A percentile compares a stretch with the other conserved stretches of the same genome.
Evolutionary conservation across 2,329 filamentous ascomycete species (phyloP).

Genomic region (Trichoderma sp.): DNA sequence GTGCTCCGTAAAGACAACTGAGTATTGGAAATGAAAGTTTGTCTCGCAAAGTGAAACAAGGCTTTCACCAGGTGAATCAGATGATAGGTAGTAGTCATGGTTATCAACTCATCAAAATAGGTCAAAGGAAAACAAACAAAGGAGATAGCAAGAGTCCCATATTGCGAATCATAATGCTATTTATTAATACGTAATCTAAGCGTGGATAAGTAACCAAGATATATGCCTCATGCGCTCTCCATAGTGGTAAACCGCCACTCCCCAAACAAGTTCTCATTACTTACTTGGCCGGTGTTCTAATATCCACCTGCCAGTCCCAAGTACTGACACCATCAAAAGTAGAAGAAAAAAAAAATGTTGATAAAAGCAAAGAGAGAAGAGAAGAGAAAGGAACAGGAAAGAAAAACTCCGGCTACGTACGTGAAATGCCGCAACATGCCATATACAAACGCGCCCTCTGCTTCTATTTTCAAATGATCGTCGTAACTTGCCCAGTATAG

Average conservation of each 20-base stretch:
- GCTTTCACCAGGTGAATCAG: not conserved
- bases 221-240: conserved; percentile 22
- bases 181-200: conserved; percentile 23
- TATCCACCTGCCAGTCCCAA: conserved; percentile 12
- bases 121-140: not conserved
- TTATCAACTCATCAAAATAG: not conserved
- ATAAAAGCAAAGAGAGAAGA: not conserved
- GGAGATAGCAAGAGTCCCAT: not conserved
- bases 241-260: conserved; percentile 7
- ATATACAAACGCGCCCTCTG: conserved; percentile 29
- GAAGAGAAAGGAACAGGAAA: not conserved
- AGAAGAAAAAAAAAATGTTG: not conserved
- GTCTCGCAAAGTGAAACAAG: not conserved
- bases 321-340: conserved; percentile 2
- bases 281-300: conserved; percentile 13
- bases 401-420: conserved; percentile 25
- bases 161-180: conserved; percentile 20
- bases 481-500: conserved; percentile 4
- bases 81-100: not conserved
- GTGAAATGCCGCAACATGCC: conserved; percentile 29
- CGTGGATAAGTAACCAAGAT: conserved; percentile 23
- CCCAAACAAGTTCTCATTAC: conserved; percentile 18
- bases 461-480: conserved; percentile 16
- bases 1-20: not conserved
- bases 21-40: not conserved